Base-by-base conservation (phyloP, 2,329 filamentous ascomycete genomes). In the Pseudopyricularia javanii region DNA sequence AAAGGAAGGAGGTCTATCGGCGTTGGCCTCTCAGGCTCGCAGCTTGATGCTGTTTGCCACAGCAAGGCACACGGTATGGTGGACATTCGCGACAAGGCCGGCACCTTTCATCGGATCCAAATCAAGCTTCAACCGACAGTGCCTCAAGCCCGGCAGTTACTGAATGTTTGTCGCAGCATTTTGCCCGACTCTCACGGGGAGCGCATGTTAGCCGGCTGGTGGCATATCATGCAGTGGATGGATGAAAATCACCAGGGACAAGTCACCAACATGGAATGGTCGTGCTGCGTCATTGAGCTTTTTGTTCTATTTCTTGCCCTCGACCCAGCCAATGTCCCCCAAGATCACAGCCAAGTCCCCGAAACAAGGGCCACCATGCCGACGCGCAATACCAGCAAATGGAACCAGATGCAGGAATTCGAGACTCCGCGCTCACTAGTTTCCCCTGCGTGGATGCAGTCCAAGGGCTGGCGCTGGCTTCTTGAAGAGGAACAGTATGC, bases 171-270 rank as follows among this genome's bases (percentile, higher is more conserved):
- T 61, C 78, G 78, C 54, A 82, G 83, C 57, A 75, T 86, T 33
- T 64, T 90, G 28, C 79, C 80, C 7, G 70, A 79, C 20, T 71
- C 74, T 1, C 72, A 77, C 40, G 79, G 68, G 55, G 83, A 72
- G 69, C 86, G 72, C 26, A 68, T 89, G 9, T 68, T 87, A 54
- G 75, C 82, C 9, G 80, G 78, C 2, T 91, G 86, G 85, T 86
- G 86, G 77, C 83, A 88, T 62, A 74, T 80, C 20, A 77, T 86
- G 67, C 79, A 81, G 56, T 91, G 86, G 86, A 70, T 88, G 40
- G 69, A 70, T 30, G 61, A 51, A 7, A 56, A 54, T 12, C 43
- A 56, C 3, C 52, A 53, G 1, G 67, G 74, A 4, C 62, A 70
- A 7, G 63, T 73, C 14, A 65, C 67, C 3, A 75, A 85, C 56